Base-by-base conservation (phyloP, 1,284 basidiomycete genomes). In the Tetrapyrgos nigripes region DNA sequence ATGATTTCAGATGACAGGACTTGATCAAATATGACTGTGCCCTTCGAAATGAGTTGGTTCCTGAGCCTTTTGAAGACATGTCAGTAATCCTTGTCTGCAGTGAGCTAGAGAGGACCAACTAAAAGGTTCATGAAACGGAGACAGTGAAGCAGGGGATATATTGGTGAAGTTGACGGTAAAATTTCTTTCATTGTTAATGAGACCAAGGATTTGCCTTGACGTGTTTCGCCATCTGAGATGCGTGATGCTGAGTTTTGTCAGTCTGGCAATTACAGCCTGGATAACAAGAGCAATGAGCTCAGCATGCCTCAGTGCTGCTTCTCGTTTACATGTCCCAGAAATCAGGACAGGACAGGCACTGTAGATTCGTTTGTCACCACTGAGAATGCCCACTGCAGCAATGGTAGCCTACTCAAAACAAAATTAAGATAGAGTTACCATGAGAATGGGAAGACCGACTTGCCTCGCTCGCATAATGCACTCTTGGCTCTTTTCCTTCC, bases 391-490 rank as follows among this genome's bases (percentile, higher is more conserved):
- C n/a, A n/a, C n/a, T n/a, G n/a, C n/a, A n/a, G n/a, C n/a, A n/a
- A n/a, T n/a, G n/a, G n/a, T 21, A 17, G 23, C 10, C 10, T 53
- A 43, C n/a, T 23, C 23, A 27, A 11, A 37, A 5, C 23, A 9
- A 24, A 35, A 33, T 40, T 33, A 37, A 5, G 29, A 23, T 6
- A 24, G 13, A 9, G 26, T 40, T 53, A 23, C 11, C 19, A 26
- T 48, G 46, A 48, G 46, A 48, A 58, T n/a, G n/a, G n/a, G n/a
- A 33, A 33, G 14, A 8, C 14, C 8, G 14, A 33, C 64, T 62
- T 46, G 73, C 73, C 62, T 75, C 72, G 26, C 55, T 58, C 2
- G 70, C 67, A 48, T 66, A 62, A 59, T 74, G 71, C 2, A 72
- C 62, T 14, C 67, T 8, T 33, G 31, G 31, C 31, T 33, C 31